Conservation (phyloP, 768 basidiomycete species). For the Pleurotus pulmonarius region DNA sequence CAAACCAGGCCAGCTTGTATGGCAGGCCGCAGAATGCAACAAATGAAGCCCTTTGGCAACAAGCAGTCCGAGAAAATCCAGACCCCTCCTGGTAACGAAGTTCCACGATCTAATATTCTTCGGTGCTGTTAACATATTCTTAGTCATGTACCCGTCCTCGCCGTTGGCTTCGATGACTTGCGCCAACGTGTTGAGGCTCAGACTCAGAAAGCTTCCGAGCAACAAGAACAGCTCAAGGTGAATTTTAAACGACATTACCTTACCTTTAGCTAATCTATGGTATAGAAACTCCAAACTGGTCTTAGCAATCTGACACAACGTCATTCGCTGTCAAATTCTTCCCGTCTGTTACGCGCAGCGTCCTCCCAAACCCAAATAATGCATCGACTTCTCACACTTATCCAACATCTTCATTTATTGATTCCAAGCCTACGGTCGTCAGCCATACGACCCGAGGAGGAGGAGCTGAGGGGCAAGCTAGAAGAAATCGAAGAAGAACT, state of each 20-base stretch:
- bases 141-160: slow-evolving; percentile 78
- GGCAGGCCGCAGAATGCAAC: slow-evolving; percentile 69
- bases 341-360: slow-evolving; percentile 61
- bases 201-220: slow-evolving; percentile 56
- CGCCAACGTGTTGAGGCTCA: slow-evolving; percentile 78
- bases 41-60: slow-evolving; percentile 73
- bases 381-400: slow-evolving; percentile 64
- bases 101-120: neutral
- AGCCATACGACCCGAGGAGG: slow-evolving; percentile 77
- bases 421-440: slow-evolving; percentile 74
- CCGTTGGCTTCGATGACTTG: slow-evolving; percentile 78
- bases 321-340: slow-evolving; percentile 63
- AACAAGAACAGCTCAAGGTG: slow-evolving; percentile 65
- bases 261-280: slow-evolving; percentile 1
- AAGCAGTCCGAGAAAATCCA: slow-evolving; percentile 77
- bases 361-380: slow-evolving; percentile 65
- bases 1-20: slow-evolving; percentile 59
- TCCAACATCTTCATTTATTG: slow-evolving; percentile 76
- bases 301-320: slow-evolving; percentile 56
- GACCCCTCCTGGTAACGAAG: slow-evolving; percentile 66
- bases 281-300: slow-evolving; percentile 61
- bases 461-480: slow-evolving; percentile 62
- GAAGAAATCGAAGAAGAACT: slow-evolving; percentile 78
- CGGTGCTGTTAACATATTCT: slow-evolving; percentile 1
- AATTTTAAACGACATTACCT: neutral